Conservation (phyloP, 305 asterid genomes). For the Salvia sclarea region DNA sequence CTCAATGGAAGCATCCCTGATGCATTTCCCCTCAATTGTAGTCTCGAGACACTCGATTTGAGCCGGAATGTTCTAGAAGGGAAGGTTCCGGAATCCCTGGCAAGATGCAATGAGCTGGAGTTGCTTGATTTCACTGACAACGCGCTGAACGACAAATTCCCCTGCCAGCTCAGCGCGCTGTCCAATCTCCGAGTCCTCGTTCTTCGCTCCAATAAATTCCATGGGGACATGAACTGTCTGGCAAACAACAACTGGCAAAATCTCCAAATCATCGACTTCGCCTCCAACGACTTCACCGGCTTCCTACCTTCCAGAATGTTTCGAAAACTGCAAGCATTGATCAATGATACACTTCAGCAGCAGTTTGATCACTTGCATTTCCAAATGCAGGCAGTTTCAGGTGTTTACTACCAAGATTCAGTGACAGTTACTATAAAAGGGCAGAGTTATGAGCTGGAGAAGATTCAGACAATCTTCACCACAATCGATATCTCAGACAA, state of each 20-base stretch:
- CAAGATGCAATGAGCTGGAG: conserved; percentile 41
- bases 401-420: conserved; percentile 48
- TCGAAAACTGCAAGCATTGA: conserved; percentile 20
- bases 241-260: conserved; percentile 24
- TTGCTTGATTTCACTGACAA: conserved; percentile 52
- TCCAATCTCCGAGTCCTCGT: conserved; percentile 43
- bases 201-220: conserved; percentile 42
- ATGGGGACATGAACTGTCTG: conserved; percentile 40
- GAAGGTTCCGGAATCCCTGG: conserved; percentile 44
- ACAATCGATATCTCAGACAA: conserved; percentile 60
- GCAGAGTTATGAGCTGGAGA: conserved; percentile 30
- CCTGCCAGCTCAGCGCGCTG: conserved; percentile 44
- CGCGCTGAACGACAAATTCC: conserved; percentile 40
- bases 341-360: background rate
- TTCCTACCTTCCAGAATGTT: conserved; percentile 25
- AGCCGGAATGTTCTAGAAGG: conserved; percentile 41
- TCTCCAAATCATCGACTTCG: conserved; percentile 50
- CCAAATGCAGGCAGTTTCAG: background rate
- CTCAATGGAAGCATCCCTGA: conserved; percentile 47
- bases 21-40: conserved; percentile 30
- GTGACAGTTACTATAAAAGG: conserved; percentile 48
- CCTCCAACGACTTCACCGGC: conserved; percentile 36
- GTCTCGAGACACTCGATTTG: conserved; percentile 40
- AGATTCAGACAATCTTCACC: conserved; percentile 46
- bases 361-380: conserved; percentile 26